phyloP scores from a whole-genome alignment of 2,329 filamentous ascomycete genomes.

The Fusarium liriodendri region DNA sequence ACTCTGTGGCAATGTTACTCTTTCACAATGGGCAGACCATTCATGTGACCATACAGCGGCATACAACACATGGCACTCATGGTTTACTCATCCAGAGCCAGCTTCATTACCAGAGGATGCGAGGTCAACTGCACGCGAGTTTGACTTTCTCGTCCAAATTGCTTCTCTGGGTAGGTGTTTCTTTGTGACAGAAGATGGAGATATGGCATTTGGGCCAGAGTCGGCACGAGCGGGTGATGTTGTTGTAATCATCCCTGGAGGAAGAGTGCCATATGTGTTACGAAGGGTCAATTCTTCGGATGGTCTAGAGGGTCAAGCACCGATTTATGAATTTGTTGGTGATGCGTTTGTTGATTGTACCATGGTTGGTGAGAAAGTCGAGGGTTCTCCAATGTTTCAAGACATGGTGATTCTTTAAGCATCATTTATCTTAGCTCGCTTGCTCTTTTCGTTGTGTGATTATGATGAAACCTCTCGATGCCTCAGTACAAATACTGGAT shows the following conservation, averaged over 20 bases:
- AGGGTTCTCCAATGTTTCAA: neutral
- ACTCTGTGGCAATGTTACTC: constrained; percentile 26
- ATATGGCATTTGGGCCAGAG: constrained; percentile 5
- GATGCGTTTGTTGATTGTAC: neutral
- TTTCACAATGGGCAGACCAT: constrained; percentile 22
- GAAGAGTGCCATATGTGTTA: constrained; percentile 6
- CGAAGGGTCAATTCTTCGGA: neutral
- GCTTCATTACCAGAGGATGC: neutral
- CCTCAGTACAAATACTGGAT: too few species aligned
- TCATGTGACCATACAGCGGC: neutral
- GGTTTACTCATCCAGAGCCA: constrained; percentile 3
- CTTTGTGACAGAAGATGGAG: neutral
- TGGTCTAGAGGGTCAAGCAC: neutral
- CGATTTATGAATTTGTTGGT: neutral
- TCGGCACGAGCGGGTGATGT: neutral
- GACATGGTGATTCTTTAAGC: neutral
- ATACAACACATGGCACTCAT: constrained; percentile 1
- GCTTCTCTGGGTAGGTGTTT: neutral
- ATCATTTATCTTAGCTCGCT: neutral
- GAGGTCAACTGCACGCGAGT: neutral
- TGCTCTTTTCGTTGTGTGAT: neutral
- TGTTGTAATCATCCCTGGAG: neutral
- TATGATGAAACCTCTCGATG: too few species aligned
- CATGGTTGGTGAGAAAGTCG: neutral
- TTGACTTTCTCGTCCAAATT: constrained; percentile 8